These are phyloP conservation scores for Lizonia empirigonia DNA, from an alignment of 2,329 filamentous ascomycete species.

Conservation along the genomic window DNA sequence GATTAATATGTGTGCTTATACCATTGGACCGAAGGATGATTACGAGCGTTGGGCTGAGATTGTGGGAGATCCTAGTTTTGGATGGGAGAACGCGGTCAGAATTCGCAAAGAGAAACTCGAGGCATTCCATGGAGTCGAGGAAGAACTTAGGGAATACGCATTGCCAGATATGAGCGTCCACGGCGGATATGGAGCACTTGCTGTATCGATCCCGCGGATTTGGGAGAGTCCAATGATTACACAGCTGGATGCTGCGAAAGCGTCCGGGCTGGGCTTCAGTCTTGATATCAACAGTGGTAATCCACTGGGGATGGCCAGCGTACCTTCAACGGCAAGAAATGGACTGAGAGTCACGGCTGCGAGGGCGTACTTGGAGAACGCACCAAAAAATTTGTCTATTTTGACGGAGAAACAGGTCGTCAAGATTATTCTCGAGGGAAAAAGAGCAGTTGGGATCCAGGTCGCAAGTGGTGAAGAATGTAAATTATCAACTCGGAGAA, in stretches of 20 bases:
- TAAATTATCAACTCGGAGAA: background rate
- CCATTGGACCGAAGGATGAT: background rate
- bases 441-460: background rate
- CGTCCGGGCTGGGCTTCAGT: background rate
- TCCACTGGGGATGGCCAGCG: background rate
- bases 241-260: background rate
- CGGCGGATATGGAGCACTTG: background rate
- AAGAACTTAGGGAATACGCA: background rate
- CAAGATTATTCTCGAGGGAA: background rate
- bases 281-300: background rate
- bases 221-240: background rate
- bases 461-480: background rate
- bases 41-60: background rate
- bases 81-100: background rate
- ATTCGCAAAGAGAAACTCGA: background rate
- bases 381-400: background rate
- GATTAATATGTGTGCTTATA: background rate
- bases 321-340: background rate
- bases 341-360: background rate
- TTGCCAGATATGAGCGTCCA: background rate
- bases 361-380: background rate
- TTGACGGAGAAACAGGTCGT: background rate
- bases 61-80: background rate
- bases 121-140: background rate
- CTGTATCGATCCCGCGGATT: background rate